phyloP scores from a whole-genome alignment of 177 flowering plant genomes.

The Tripterygium wilfordii region DNA sequence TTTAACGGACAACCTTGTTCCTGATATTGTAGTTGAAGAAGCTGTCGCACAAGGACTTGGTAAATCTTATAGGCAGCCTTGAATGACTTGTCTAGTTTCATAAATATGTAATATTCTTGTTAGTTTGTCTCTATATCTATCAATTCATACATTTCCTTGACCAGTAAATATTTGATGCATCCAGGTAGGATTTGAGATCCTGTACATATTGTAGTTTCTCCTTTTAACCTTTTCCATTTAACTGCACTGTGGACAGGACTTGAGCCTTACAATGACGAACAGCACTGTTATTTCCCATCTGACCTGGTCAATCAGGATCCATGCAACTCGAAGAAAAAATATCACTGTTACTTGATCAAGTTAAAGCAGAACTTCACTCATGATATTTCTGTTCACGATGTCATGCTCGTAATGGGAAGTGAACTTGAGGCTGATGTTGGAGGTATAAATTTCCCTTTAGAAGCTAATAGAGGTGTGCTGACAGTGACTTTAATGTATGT shows the following conservation, averaged over 20 bases:
- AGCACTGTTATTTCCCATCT: conserved; percentile 45
- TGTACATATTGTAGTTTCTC: too few species aligned
- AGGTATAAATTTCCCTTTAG: conserved; percentile 31
- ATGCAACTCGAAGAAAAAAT: conserved; percentile 11
- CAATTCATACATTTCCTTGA: too few species aligned
- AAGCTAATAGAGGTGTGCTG: conserved; percentile 36
- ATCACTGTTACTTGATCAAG: conserved; percentile 52
- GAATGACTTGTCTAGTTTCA: too few species aligned
- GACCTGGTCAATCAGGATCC: conserved; percentile 38
- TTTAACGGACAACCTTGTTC: conserved; percentile 73
- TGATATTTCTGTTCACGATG: conserved; percentile 32
- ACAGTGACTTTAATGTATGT: conserved; percentile 30
- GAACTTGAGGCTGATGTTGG: conserved; percentile 40
- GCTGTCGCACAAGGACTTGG: conserved; percentile 31
- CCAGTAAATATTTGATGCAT: too few species aligned
- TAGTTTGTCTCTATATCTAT: too few species aligned
- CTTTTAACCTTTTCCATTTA: too few species aligned
- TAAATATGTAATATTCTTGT: too few species aligned
- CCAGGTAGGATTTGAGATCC: too few species aligned
- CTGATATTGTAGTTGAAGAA: conserved; percentile 53
- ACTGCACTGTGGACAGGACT: too few species aligned
- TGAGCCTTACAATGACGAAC: conserved; percentile 35
- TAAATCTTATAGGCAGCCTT: conserved; percentile 15
- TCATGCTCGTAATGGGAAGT: conserved; percentile 44
- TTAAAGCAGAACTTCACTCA: conserved; percentile 30